Percentiles rank a stretch among this genome's conserved stretches.
Conservation (phyloP, 2,329 filamentous ascomycete genomes). For the Diplodia scrobiculata region DNA sequence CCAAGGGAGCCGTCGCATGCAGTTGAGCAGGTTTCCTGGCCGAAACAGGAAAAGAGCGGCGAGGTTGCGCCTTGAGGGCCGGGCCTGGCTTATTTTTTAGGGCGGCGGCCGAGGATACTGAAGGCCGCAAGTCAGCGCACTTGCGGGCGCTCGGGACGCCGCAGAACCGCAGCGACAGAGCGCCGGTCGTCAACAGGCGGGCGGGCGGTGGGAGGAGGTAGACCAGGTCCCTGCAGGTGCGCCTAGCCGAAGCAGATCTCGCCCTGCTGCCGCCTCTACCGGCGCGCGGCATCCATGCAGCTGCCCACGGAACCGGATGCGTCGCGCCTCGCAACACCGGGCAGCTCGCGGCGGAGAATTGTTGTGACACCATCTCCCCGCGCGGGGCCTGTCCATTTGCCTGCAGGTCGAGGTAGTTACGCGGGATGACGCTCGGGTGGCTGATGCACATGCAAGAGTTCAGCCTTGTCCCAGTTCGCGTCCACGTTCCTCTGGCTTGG, state of each 20-base stretch:
- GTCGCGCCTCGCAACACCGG: conserved; percentile 6
- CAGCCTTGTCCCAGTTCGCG: conserved; percentile 21
- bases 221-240: conserved; percentile 18
- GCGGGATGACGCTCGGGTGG: conserved; percentile 16
- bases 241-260: conserved; percentile 23
- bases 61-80: conserved; percentile 18
- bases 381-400: not conserved
- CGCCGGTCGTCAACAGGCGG: not conserved
- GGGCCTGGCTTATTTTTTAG: conserved; percentile 20
- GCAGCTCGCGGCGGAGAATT: not conserved
- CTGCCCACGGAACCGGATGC: not conserved
- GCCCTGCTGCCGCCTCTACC: conserved; percentile 20
- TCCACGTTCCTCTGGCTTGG: conserved; percentile 10
- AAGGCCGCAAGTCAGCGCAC: conserved; percentile 17
- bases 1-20: conserved; percentile 25
- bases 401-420: not conserved
- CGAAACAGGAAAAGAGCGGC: conserved; percentile 21
- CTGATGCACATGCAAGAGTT: conserved; percentile 12
- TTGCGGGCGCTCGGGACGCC: not conserved
- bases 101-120: conserved; percentile 9
- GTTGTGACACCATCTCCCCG: not conserved
- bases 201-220: not conserved
- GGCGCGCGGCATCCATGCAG: conserved; percentile 8
- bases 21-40: conserved; percentile 28
- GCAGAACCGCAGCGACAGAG: conserved; percentile 8